phyloP scores from a whole-genome alignment of 2,329 filamentous ascomycete species.

The Graphilbum ipis-grandicollis region DNA sequence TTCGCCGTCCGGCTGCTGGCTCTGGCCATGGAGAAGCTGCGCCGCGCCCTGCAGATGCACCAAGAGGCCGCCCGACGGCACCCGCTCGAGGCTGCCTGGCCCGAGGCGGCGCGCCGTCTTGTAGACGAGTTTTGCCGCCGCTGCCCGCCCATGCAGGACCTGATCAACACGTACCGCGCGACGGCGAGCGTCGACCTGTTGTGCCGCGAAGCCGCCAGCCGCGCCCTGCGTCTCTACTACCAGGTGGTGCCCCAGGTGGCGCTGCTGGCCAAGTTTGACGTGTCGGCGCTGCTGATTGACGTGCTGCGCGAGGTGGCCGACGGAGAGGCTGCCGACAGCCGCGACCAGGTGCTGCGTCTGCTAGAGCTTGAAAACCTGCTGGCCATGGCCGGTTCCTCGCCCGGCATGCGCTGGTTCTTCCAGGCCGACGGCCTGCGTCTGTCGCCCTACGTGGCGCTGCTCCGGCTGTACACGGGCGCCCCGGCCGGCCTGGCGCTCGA shows the following conservation, averaged over 20 bases:
- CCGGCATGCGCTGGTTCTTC: constrained; percentile 81
- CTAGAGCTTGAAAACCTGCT: constrained; percentile 72
- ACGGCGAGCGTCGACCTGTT: constrained; percentile 51
- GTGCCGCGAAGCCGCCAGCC: constrained; percentile 62
- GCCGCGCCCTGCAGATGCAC: constrained; percentile 43
- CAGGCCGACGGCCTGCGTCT: constrained; percentile 46
- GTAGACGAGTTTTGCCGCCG: constrained; percentile 59
- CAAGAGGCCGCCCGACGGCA: constrained; percentile 17
- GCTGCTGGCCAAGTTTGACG: constrained; percentile 72
- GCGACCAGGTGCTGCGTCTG: constrained; percentile 33
- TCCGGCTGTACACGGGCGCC: constrained; percentile 38
- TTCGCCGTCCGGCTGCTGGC: constrained; percentile 70
- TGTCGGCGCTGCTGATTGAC: constrained; percentile 57
- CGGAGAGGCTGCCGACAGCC: constrained; percentile 12
- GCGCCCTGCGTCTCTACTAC: constrained; percentile 71
- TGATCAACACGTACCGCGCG: constrained; percentile 56
- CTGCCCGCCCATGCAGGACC: constrained; percentile 66
- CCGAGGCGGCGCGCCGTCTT: constrained; percentile 48
- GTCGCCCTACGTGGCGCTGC: constrained; percentile 56
- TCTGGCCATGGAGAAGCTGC: constrained; percentile 63
- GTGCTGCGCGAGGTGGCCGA: constrained; percentile 45
- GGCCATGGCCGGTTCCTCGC: constrained; percentile 61
- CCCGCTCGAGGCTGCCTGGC: constrained; percentile 35
- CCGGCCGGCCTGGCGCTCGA: constrained; percentile 28
- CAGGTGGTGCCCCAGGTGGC: constrained; percentile 64